These are phyloP conservation scores for Canavalia gladiata DNA, from an alignment of 306 rosid species.

Conservation along the genomic window DNA sequence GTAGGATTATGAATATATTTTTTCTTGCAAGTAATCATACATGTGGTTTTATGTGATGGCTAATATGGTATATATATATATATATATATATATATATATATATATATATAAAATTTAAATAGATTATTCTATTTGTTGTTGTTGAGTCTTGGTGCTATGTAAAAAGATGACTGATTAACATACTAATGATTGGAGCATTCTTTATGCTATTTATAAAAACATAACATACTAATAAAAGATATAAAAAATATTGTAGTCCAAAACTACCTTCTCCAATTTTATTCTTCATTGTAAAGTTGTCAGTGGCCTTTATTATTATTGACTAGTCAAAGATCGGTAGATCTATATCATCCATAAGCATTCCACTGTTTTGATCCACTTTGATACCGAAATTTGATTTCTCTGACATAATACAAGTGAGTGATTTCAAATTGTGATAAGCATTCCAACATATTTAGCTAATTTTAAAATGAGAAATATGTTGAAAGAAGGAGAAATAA, in stretches of 20 bases:
- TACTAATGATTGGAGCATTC: neutral
- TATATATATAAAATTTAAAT: neutral
- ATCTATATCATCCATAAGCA: conserved; percentile 57
- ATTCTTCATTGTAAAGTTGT: conserved; percentile 51
- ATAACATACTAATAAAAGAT: no score
- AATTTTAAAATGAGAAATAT: neutral
- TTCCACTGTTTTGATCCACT: conserved; percentile 20
- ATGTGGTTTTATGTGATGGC: no score
- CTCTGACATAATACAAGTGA: neutral
- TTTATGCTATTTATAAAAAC: neutral
- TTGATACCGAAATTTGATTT: conserved; percentile 30
- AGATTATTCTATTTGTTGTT: neutral
- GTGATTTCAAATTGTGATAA: neutral
- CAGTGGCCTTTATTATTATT: conserved; percentile 57
- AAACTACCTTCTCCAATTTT: conserved; percentile 51
- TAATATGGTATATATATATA: no score
- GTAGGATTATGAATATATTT: no score
- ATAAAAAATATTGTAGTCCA: conserved; percentile 41
- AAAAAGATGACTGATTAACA: conserved; percentile 2
- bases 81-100: no score
- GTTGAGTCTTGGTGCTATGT: neutral
- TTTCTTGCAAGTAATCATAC: no score
- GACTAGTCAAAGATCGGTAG: conserved; percentile 57
- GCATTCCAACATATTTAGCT: conserved; percentile 5
- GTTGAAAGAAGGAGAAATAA: neutral